Conservation (phyloP, 116 monocot species). For the Zostera marina region DNA sequence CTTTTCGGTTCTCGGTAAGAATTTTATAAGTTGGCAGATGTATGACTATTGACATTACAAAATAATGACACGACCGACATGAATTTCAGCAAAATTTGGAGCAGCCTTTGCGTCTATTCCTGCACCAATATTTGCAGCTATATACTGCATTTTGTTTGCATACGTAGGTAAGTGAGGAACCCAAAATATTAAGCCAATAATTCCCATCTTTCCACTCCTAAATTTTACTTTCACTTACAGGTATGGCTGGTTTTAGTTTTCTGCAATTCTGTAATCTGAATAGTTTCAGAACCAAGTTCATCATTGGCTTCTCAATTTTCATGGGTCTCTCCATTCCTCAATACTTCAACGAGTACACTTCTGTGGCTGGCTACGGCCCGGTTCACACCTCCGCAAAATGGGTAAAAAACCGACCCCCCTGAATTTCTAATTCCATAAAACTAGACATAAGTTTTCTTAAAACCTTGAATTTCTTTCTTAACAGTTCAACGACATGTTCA, state of each 20-base stretch:
- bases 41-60: too few species aligned
- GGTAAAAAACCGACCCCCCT: too few species aligned
- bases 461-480: too few species aligned
- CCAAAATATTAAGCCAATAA: too few species aligned
- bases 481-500: too few species aligned
- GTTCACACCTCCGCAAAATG: not conserved
- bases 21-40: too few species aligned
- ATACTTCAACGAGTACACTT: too few species aligned
- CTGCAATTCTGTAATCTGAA: conserved; percentile 89
- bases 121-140: conserved; percentile 53
- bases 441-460: too few species aligned
- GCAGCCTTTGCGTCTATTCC: conserved; percentile 87
- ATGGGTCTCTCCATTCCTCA: conserved; percentile 47
- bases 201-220: too few species aligned
- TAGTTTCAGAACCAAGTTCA: conserved; percentile 79
- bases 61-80: not conserved
- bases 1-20: conserved; percentile 72
- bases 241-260: conserved; percentile 52
- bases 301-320: conserved; percentile 66
- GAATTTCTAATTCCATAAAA: too few species aligned
- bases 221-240: conserved; percentile 10
- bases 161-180: too few species aligned
- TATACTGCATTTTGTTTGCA: conserved; percentile 56
- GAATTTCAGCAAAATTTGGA: conserved; percentile 65
- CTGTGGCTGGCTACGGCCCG: too few species aligned